phyloP scores from a whole-genome alignment of 768 basidiomycete species.

The Trametes gibbosa region DNA sequence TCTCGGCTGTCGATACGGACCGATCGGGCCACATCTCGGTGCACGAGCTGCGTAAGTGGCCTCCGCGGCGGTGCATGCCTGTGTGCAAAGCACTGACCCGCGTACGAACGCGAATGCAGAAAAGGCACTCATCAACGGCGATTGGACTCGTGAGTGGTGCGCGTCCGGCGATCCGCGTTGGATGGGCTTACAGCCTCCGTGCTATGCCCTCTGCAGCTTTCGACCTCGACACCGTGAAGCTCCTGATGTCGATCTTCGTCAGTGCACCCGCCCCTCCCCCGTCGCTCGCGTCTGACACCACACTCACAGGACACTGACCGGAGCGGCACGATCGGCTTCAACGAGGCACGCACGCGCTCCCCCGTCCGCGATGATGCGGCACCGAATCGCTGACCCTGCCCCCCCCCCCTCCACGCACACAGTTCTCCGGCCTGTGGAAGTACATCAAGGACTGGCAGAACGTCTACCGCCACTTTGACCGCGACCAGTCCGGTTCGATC shows the following conservation, averaged over 20 bases:
- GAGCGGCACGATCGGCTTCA: conserved; percentile 76
- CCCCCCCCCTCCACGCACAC: neutral
- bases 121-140: conserved; percentile 54
- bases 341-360: conserved; percentile 49
- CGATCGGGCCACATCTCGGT: conserved; percentile 66
- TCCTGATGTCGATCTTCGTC: conserved; percentile 81
- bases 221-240: conserved; percentile 83
- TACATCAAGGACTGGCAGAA: conserved; percentile 90
- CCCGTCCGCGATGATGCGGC: neutral
- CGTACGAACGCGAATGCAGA: conserved; percentile 30
- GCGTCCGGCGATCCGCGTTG: neutral
- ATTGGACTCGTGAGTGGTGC: conserved; percentile 70
- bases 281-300: neutral
- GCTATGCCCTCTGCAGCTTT: conserved; percentile 48
- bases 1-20: conserved; percentile 65
- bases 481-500: conserved; percentile 80
- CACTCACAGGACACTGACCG: conserved; percentile 59
- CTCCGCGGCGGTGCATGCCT: conserved; percentile 31
- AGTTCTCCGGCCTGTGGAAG: conserved; percentile 77
- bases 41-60: conserved; percentile 63
- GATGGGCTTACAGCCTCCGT: neutral
- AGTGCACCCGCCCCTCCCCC: conserved; percentile 30
- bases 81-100: conserved; percentile 12
- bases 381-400: neutral
- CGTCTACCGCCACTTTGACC: conserved; percentile 80